Percentiles rank a stretch among this genome's conserved stretches.
Evolutionary conservation across 257 asterid species (phyloP).

Genomic region (Primulina tabacum): DNA sequence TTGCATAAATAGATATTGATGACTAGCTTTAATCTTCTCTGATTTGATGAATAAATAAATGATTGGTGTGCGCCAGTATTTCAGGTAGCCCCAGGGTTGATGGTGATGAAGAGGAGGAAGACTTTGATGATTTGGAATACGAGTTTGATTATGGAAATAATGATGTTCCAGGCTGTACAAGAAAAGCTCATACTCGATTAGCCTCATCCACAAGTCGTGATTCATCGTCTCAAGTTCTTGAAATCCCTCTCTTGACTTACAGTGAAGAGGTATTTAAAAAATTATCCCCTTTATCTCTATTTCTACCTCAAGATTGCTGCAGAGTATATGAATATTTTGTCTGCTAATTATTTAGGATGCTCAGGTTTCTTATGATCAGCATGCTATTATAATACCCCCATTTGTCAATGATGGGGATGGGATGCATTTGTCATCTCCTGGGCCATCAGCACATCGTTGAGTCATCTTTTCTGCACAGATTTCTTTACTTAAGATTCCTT

Average conservation of each 20-base stretch:
- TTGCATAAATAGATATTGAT: background rate
- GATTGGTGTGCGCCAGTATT: constrained; percentile 3
- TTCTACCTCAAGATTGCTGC: background rate
- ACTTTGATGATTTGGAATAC: constrained; percentile 71
- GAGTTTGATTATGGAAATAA: constrained; percentile 59
- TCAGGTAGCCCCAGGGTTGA: constrained; percentile 88
- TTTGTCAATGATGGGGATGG: constrained; percentile 38
- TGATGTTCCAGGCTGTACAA: constrained; percentile 33
- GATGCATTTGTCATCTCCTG: constrained; percentile 39
- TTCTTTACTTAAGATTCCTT: background rate
- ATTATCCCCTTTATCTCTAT: background rate
- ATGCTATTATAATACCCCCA: constrained; percentile 70
- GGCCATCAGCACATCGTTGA: constrained; percentile 45
- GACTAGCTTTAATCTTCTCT: constrained; percentile 4
- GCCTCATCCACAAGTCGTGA: constrained; percentile 33
- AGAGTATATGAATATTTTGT: constrained; percentile 2
- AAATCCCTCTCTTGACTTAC: constrained; percentile 69
- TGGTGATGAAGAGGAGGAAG: constrained; percentile 96
- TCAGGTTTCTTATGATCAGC: constrained; percentile 46
- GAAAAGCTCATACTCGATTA: constrained; percentile 33
- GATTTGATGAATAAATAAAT: constrained; percentile 8
- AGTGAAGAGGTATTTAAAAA: constrained; percentile 69
- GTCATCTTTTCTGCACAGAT: constrained; percentile 25
- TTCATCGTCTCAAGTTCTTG: constrained; percentile 39
- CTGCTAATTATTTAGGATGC: constrained; percentile 35